Percentiles rank a stretch among this genome's conserved stretches.
Evolutionary conservation across 352 stramenopile species (phyloP).

Genomic region (Phytophthora pinifolia): DNA sequence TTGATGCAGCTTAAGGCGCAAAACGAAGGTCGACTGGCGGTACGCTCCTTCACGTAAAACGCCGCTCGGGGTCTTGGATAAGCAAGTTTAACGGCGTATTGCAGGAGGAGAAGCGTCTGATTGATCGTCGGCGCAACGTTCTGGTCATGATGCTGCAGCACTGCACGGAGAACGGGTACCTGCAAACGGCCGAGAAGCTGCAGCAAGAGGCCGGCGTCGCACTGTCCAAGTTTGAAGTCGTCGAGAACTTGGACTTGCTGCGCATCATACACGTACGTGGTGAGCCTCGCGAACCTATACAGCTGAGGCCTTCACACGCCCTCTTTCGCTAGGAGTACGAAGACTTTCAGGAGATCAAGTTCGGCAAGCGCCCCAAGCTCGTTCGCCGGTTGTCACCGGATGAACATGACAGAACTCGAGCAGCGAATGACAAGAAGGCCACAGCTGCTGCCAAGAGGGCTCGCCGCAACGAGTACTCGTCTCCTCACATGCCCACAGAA

Average conservation of each 20-base stretch:
- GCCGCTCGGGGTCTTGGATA: neutral
- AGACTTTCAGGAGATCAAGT: slow-evolving; percentile 93
- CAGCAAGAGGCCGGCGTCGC: slow-evolving; percentile 84
- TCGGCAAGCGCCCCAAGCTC: slow-evolving; percentile 87
- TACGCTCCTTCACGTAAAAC: slow-evolving; percentile 23
- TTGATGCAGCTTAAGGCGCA: slow-evolving; percentile 83
- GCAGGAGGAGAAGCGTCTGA: slow-evolving; percentile 85
- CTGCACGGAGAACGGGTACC: slow-evolving; percentile 84
- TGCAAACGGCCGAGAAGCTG: slow-evolving; percentile 82
- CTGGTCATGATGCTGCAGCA: slow-evolving; percentile 87
- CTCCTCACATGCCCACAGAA: slow-evolving; percentile 71
- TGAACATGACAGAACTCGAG: slow-evolving; percentile 56
- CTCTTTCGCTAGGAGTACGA: slow-evolving; percentile 79
- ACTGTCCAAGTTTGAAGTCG: slow-evolving; percentile 89
- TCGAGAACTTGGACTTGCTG: slow-evolving; percentile 92
- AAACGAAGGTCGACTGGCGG: slow-evolving; percentile 76
- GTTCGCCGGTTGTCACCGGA: slow-evolving; percentile 67
- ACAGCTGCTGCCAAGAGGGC: slow-evolving; percentile 56
- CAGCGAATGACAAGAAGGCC: slow-evolving; percentile 56
- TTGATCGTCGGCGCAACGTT: slow-evolving; percentile 86
- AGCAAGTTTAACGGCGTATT: slow-evolving; percentile 2
- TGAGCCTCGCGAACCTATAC: neutral
- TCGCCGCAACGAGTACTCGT: slow-evolving; percentile 77
- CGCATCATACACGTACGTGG: slow-evolving; percentile 70
- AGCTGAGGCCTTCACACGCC: neutral